phyloP scores from a whole-genome alignment of 164 flowering plant genomes.

The Vitis riparia region DNA sequence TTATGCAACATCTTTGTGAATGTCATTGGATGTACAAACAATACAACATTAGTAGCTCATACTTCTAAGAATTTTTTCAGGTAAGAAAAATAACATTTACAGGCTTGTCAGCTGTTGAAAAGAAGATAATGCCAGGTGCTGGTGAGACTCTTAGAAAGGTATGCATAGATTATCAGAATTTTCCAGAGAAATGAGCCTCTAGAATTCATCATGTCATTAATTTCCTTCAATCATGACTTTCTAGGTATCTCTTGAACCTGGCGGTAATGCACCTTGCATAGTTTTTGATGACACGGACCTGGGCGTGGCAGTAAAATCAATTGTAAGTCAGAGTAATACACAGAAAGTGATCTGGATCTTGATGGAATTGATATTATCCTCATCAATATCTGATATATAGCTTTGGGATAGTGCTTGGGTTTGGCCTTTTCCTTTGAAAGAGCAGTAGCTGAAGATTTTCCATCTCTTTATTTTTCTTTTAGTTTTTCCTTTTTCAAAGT shows the following conservation, averaged over 20 bases:
- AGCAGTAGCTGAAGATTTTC: too few relatives aligned
- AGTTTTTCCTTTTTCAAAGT: too few relatives aligned
- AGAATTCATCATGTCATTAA: constrained; percentile 4
- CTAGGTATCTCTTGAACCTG: constrained; percentile 94
- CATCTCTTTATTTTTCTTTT: too few relatives aligned
- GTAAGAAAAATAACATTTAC: constrained; percentile 97
- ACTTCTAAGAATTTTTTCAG: constrained; percentile 31
- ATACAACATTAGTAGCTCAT: not conserved
- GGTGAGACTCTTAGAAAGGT: constrained; percentile 92
- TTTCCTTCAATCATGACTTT: constrained; percentile 3
- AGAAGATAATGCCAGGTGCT: constrained; percentile 94
- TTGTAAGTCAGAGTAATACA: constrained; percentile 51
- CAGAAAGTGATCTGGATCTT: too few relatives aligned
- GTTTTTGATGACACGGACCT: constrained; percentile 95
- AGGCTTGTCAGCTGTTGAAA: constrained; percentile 97
- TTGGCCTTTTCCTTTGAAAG: too few relatives aligned
- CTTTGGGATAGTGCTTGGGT: too few relatives aligned
- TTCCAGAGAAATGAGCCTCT: not conserved
- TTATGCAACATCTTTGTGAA: too few relatives aligned
- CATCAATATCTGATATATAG: too few relatives aligned
- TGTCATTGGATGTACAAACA: not conserved
- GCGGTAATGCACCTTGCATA: constrained; percentile 99
- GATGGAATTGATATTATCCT: too few relatives aligned
- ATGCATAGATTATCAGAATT: constrained; percentile 1
- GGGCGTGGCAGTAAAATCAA: constrained; percentile 93